phyloP scores from a whole-genome alignment of 2,329 filamentous ascomycete species.

The Aureobasidium sp. region DNA sequence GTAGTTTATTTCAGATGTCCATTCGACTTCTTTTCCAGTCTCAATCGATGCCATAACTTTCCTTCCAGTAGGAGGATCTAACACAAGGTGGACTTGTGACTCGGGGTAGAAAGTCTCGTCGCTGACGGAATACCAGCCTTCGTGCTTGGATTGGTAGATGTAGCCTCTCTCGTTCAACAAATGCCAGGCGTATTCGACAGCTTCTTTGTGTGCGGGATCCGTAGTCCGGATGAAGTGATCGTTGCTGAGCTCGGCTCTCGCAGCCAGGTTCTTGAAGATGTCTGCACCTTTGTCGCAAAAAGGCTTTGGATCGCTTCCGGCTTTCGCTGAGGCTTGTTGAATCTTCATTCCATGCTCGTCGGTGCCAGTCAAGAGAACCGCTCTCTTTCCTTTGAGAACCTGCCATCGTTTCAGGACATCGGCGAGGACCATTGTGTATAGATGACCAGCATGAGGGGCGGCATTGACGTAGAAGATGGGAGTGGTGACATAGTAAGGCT shows the following conservation, averaged over 20 bases:
- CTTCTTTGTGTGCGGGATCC: constrained; percentile 69
- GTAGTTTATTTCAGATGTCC: constrained; percentile 89
- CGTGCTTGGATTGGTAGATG: constrained; percentile 78
- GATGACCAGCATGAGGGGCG: constrained; percentile 91
- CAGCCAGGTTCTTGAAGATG: constrained; percentile 70
- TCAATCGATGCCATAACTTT: constrained; percentile 78
- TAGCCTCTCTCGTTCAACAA: constrained; percentile 67
- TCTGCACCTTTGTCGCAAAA: constrained; percentile 82
- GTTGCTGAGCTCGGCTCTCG: constrained; percentile 61
- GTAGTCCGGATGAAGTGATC: constrained; percentile 93
- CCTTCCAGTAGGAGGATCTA: constrained; percentile 73
- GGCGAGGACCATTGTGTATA: constrained; percentile 86
- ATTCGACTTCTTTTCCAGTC: constrained; percentile 89
- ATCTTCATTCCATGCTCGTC: constrained; percentile 99
- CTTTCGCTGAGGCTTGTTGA: constrained; percentile 71
- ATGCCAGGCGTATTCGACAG: constrained; percentile 85
- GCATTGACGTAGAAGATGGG: constrained; percentile 99
- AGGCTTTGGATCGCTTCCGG: constrained; percentile 65
- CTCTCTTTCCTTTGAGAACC: constrained; percentile 61
- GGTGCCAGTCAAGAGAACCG: constrained; percentile 80
- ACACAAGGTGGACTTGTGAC: constrained; percentile 61
- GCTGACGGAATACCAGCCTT: constrained; percentile 94
- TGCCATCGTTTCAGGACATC: constrained; percentile 94
- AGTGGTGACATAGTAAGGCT: constrained; percentile 92
- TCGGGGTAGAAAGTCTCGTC: constrained; percentile 95